A percentile compares a stretch with the other conserved stretches of the same genome.
Evolutionary conservation across 2,329 filamentous ascomycete genomes (phyloP).

Genomic region (Acarospora socialis): DNA sequence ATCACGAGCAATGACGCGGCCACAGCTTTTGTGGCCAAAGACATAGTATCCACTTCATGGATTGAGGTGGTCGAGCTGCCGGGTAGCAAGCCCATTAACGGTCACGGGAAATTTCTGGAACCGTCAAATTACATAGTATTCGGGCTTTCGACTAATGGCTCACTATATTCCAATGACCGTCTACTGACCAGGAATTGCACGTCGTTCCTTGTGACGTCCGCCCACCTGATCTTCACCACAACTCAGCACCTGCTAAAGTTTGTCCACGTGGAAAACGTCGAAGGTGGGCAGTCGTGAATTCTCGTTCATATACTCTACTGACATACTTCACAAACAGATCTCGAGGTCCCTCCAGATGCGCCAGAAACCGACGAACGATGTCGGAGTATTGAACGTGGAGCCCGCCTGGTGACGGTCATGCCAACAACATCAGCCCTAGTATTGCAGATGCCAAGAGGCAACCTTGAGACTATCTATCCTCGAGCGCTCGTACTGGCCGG

Average conservation of each 20-base stretch:
- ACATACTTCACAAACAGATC: conserved; percentile 30
- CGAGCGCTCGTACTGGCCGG: conserved; percentile 84
- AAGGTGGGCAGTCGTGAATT: conserved; percentile 49
- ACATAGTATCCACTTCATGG: too few relatives aligned
- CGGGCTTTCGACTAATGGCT: conserved; percentile 61
- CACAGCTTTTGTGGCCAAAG: too few relatives aligned
- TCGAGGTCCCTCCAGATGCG: conserved; percentile 74
- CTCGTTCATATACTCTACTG: neutral
- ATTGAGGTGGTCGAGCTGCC: too few relatives aligned
- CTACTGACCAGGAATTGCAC: conserved; percentile 76
- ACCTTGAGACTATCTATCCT: conserved; percentile 88
- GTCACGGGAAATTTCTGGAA: too few relatives aligned
- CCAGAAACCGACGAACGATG: conserved; percentile 87
- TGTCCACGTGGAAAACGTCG: conserved; percentile 54
- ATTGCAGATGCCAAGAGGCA: conserved; percentile 90
- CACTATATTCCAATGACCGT: conserved; percentile 62
- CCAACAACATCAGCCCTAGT: conserved; percentile 75
- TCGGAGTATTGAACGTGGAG: conserved; percentile 79
- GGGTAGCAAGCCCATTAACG: too few relatives aligned
- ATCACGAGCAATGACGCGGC: too few relatives aligned
- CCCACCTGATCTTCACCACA: conserved; percentile 83
- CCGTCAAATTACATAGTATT: conserved; percentile 37
- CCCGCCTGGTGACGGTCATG: conserved; percentile 73
- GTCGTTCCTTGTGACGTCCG: conserved; percentile 68
- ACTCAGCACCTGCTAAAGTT: conserved; percentile 89